Conservation (phyloP, 805 yeast genomes). For the Scheffersomyces amazonensis region DNA sequence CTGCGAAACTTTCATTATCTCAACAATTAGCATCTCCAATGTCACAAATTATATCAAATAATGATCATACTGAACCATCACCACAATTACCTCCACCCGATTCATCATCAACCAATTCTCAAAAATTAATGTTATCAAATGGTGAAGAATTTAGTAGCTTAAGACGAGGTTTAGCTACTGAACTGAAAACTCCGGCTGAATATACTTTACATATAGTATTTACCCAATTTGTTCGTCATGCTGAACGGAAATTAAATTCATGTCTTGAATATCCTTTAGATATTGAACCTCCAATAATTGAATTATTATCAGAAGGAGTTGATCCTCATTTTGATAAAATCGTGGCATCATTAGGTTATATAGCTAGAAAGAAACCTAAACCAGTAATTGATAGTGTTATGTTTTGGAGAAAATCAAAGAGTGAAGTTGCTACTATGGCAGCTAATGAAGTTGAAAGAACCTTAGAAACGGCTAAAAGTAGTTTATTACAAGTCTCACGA, state of each 20-base stretch:
- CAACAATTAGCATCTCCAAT: slow-evolving; percentile 21
- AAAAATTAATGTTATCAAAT: slow-evolving; percentile 25
- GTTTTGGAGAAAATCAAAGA: slow-evolving; percentile 96
- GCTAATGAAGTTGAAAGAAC: slow-evolving; percentile 35
- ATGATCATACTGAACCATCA: slow-evolving; percentile 24
- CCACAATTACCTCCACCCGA: slow-evolving; percentile 38
- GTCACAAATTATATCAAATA: slow-evolving; percentile 9
- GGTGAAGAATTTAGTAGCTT: slow-evolving; percentile 32
- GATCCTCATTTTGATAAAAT: slow-evolving; percentile 87
- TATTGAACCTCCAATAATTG: slow-evolving; percentile 76
- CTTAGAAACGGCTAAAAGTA: slow-evolving; percentile 34
- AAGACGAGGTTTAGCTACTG: slow-evolving; percentile 44
- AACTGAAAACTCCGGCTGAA: slow-evolving; percentile 73
- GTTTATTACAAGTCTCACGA: slow-evolving; percentile 6
- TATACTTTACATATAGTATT: slow-evolving; percentile 92
- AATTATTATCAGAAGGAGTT: slow-evolving; percentile 77
- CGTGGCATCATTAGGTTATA: slow-evolving; percentile 81
- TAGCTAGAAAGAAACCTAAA: slow-evolving; percentile 85
- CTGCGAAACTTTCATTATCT: slow-evolving; percentile 4
- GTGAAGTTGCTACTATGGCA: slow-evolving; percentile 68
- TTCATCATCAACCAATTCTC: slow-evolving; percentile 18
- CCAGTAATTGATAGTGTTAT: slow-evolving; percentile 96
- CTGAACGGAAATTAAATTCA: slow-evolving; percentile 79
- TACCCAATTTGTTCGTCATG: slow-evolving; percentile 91
- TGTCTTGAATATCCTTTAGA: slow-evolving; percentile 65